A percentile compares a stretch with the other conserved stretches of the same genome.
Conservation (phyloP, 2,329 filamentous ascomycete species). For the Cadophora sp. region DNA sequence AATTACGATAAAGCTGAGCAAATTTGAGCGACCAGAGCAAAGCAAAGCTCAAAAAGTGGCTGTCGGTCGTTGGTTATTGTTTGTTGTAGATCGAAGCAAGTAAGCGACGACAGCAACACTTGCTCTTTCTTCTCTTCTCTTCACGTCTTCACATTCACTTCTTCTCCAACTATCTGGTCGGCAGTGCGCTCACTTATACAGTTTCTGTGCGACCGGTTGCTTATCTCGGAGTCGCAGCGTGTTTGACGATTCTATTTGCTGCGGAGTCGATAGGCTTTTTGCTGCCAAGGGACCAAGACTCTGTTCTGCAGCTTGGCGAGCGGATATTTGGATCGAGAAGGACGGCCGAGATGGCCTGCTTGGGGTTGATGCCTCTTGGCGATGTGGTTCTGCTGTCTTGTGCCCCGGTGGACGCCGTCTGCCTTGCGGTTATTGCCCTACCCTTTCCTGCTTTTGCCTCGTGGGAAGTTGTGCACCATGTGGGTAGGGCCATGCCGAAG, state of each 20-base stretch:
- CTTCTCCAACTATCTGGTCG: not conserved
- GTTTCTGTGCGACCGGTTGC: constrained; percentile 11
- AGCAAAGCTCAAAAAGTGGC: not conserved
- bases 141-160: not conserved
- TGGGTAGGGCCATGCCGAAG: constrained; percentile 8
- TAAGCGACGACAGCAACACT: not conserved
- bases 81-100: not conserved
- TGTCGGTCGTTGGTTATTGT: not conserved
- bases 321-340: constrained; percentile 1
- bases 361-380: constrained; percentile 5
- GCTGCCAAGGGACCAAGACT: constrained; percentile 8
- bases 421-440: constrained; percentile 7
- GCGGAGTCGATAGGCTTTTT: constrained; percentile 8
- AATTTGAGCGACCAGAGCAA: not conserved
- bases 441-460: not conserved
- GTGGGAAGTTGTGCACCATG: constrained; percentile 9
- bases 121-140: not conserved
- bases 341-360: not conserved
- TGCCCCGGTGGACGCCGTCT: constrained; percentile 14
- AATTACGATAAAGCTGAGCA: not conserved
- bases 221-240: constrained; percentile 4
- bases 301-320: not conserved
- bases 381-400: not conserved
- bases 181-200: constrained; percentile 15
- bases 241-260: constrained; percentile 16